These are phyloP conservation scores for Calcarisporium arbuscula DNA, from an alignment of 2,329 filamentous ascomycete genomes.

Conservation along the genomic window DNA sequence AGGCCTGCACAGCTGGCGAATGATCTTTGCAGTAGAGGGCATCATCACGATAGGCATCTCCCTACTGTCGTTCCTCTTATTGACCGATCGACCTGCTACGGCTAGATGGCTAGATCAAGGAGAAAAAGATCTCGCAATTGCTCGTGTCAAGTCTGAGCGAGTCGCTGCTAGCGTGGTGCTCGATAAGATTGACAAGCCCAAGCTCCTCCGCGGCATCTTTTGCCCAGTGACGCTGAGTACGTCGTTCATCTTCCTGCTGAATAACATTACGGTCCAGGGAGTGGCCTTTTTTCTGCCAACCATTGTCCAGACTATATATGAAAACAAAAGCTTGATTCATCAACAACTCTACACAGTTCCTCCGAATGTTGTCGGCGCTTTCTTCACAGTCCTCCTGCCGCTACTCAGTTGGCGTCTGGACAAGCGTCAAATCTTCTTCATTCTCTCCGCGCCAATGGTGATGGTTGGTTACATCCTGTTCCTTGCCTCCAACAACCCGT, in stretches of 20 bases:
- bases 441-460: conserved; percentile 52
- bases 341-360: conserved; percentile 68
- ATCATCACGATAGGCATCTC: conserved; percentile 49
- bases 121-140: conserved; percentile 60
- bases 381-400: conserved; percentile 58
- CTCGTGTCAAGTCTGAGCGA: conserved; percentile 63
- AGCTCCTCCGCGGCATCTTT: conserved; percentile 56
- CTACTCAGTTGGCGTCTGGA: conserved; percentile 57
- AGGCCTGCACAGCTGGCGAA: conserved; percentile 52
- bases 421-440: conserved; percentile 53
- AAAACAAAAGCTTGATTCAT: conserved; percentile 43
- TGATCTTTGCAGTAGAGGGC: conserved; percentile 67
- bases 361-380: conserved; percentile 61
- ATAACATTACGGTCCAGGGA: conserved; percentile 67
- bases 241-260: conserved; percentile 53
- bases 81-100: conserved; percentile 64
- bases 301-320: conserved; percentile 63
- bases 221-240: conserved; percentile 54
- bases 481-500: conserved; percentile 44
- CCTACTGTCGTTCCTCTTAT: conserved; percentile 55
- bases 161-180: conserved; percentile 56
- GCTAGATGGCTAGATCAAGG: conserved; percentile 59
- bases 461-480: conserved; percentile 69
- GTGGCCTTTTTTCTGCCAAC: conserved; percentile 65
- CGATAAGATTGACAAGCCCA: conserved; percentile 54